Conservation (phyloP, 1,284 basidiomycete genomes). For the Cutaneotrichosporon dermatis region DNA sequence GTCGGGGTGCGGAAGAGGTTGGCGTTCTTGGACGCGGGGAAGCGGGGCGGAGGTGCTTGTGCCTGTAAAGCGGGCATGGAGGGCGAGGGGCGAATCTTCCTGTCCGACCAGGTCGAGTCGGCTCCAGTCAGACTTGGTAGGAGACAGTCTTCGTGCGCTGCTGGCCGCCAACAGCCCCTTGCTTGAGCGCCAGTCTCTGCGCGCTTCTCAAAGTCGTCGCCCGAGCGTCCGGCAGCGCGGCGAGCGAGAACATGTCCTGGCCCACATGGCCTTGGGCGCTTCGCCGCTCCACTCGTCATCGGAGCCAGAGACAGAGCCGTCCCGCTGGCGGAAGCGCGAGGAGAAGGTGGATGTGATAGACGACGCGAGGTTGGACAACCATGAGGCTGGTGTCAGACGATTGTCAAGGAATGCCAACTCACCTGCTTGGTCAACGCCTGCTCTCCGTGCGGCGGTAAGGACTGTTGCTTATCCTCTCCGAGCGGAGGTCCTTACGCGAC, state of each 20-base stretch:
- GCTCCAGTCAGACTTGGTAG: slow-evolving; percentile 8
- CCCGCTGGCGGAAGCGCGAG: slow-evolving; percentile 22
- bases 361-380: slow-evolving; percentile 4
- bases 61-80: slow-evolving; percentile 8
- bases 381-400: not conserved
- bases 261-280: slow-evolving; percentile 25
- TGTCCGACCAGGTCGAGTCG: slow-evolving; percentile 4
- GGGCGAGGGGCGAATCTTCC: slow-evolving; percentile 8
- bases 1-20: slow-evolving; percentile 4
- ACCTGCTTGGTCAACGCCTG: not conserved
- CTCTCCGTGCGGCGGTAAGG: slow-evolving; percentile 24
- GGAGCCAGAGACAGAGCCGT: slow-evolving; percentile 37
- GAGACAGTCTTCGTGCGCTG: not conserved
- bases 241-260: slow-evolving; percentile 36
- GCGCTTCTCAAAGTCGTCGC: slow-evolving; percentile 29
- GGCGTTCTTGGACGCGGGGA: not conserved
- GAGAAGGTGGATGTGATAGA: slow-evolving; percentile 29
- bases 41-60: not conserved
- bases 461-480: slow-evolving; percentile 27
- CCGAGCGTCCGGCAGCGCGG: slow-evolving; percentile 27
- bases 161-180: slow-evolving; percentile 5
- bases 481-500: slow-evolving; percentile 29
- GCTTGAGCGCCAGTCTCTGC: slow-evolving; percentile 27
- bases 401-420: not conserved
- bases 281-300: slow-evolving; percentile 44